Conservation (phyloP, 257 asterid genomes). For the Nyctanthes arbortristis region DNA sequence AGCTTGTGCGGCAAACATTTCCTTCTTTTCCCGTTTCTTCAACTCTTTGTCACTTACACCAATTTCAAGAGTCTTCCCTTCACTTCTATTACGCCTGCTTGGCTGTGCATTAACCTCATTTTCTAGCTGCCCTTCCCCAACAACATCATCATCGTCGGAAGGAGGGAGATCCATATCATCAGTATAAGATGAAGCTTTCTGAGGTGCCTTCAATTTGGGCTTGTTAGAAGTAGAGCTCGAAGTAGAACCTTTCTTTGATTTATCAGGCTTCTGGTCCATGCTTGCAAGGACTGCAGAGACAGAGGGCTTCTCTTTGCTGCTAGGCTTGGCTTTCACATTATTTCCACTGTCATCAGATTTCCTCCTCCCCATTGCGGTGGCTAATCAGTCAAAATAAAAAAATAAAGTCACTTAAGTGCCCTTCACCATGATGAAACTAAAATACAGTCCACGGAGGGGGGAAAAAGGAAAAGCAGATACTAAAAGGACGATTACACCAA, state of each 20-base stretch:
- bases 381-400: conserved; percentile 14
- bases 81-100: conserved; percentile 32
- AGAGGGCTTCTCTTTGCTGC: conserved; percentile 55
- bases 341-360: conserved; percentile 52
- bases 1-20: conserved; percentile 50
- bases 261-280: conserved; percentile 66
- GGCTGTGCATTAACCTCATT: conserved; percentile 25
- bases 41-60: conserved; percentile 46
- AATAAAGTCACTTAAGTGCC: neutral
- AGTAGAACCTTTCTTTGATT: conserved; percentile 50
- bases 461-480: neutral
- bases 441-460: neutral
- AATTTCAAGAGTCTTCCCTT: conserved; percentile 40
- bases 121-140: conserved; percentile 36
- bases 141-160: conserved; percentile 66
- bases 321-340: conserved; percentile 48
- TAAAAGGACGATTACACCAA: neutral
- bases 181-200: conserved; percentile 41
- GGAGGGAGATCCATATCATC: conserved; percentile 65
- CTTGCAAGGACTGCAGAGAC: conserved; percentile 66
- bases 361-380: conserved; percentile 58
- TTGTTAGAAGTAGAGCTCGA: conserved; percentile 37
- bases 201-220: conserved; percentile 52
- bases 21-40: conserved; percentile 66
- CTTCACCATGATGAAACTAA: neutral